Percentiles rank a stretch among this genome's conserved stretches.
Evolutionary conservation across 177 flowering plant species (phyloP).

Genomic region (Vitis hybrid): DNA sequence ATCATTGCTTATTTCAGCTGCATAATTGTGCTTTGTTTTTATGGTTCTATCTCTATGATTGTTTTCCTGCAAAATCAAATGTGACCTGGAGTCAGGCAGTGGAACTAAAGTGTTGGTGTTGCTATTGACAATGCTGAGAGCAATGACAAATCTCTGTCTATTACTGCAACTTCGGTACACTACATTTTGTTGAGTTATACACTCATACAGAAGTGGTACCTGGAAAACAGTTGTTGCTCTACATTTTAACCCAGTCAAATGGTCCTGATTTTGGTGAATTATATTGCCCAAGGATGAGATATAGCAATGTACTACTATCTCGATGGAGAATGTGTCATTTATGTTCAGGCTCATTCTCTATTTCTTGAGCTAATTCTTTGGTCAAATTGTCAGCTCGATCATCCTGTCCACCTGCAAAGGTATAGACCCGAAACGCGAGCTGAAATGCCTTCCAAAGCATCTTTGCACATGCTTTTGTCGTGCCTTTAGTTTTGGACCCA

Average conservation of each 20-base stretch:
- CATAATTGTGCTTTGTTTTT: too few species aligned
- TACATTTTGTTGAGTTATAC: not conserved
- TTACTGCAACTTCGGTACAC: not conserved
- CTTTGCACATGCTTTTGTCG: constrained; percentile 21
- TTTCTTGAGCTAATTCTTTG: constrained; percentile 41
- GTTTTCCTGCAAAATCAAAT: too few species aligned
- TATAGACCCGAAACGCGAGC: constrained; percentile 44
- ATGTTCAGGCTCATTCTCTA: constrained; percentile 29
- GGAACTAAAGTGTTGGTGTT: not conserved
- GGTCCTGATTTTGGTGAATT: not conserved
- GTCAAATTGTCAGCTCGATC: constrained; percentile 44
- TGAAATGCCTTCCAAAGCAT: constrained; percentile 57
- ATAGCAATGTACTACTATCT: constrained; percentile 5
- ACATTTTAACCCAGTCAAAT: constrained; percentile 4
- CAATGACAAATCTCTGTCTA: constrained; percentile 1
- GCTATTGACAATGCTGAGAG: not conserved
- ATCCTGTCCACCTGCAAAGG: constrained; percentile 48
- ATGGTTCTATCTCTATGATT: too few species aligned
- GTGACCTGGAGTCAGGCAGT: too few species aligned
- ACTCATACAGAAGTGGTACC: constrained; percentile 9
- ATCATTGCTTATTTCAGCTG: too few species aligned
- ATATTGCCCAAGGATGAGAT: constrained; percentile 7
- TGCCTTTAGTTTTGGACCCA: constrained; percentile 15
- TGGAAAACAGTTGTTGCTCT: constrained; percentile 7
- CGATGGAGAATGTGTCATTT: not conserved